Base-by-base conservation (phyloP, 1,284 basidiomycete genomes). In the Trichosporon coremiiforme region DNA sequence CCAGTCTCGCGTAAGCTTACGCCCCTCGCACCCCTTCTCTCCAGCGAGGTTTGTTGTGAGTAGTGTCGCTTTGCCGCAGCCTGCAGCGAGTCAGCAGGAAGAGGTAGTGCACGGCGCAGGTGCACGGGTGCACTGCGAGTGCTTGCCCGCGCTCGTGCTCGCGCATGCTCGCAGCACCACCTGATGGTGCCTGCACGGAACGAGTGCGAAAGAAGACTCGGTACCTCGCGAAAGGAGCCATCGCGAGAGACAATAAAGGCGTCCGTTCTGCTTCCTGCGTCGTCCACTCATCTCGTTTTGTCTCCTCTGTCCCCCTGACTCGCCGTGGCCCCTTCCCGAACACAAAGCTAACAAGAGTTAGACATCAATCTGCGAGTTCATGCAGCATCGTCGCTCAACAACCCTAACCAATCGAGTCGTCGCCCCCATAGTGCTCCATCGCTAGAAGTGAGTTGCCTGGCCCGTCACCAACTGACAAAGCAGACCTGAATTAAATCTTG, bases 371-470 rank as follows among this genome's bases (percentile, higher is more conserved):
- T 31, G 36, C 67, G 69, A 74, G 73, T 74, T 74, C 73, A 74
- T 74, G 73, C 73, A 68, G 69, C 73, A 69, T 67, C 73, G 71
- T 70, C 55, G 41, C 66, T 66, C 45, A 55, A 64, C 60, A 57
- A 60, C 63, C 29, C 35, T 29, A 36, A 70, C 65, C 47, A 63
- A 55, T 63, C 22, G 60, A 41, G 55, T 64, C n/a, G 36, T 38
- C 41, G 66, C 64, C 55, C 55, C 20, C 65, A 68, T 70, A 71
- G 57, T 70, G 55, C 53, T 68, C 35, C 68, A 64, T 70, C 70
- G 74, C 66, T 75, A 70, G 60, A 69, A 55, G 74, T 73, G 68
- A 67, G 74, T 70, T 55, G 4, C 7, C 7, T 29, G 8, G 15
- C 12, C 20, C 35, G 33, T 41, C 20, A 7, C 22, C 2, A 17